Evolutionary conservation across 2,329 filamentous ascomycete genomes (phyloP).

Genomic region (Ceratocystis lukuohia): DNA sequence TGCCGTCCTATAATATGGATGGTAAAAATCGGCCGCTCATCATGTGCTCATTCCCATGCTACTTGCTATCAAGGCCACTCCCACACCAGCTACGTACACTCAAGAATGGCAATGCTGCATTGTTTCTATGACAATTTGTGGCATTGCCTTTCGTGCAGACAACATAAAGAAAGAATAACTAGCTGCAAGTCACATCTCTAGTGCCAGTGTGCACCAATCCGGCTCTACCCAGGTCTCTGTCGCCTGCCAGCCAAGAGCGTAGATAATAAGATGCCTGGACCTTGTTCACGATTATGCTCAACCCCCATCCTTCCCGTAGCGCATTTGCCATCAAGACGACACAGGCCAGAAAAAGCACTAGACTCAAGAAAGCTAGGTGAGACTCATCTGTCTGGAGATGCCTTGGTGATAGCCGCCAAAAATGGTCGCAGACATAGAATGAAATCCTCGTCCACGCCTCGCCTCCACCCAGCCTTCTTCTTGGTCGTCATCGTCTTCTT

Average conservation of each 20-base stretch:
- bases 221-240: neutral
- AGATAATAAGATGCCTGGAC: neutral
- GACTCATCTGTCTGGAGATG: too few species aligned
- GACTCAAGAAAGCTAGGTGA: neutral
- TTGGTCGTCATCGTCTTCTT: too few species aligned
- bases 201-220: neutral
- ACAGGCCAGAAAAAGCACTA: neutral
- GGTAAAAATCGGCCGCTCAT: too few species aligned
- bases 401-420: too few species aligned
- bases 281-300: neutral
- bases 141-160: too few species aligned
- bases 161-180: neutral
- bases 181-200: constrained; percentile 1
- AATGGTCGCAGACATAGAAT: too few species aligned
- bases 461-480: neutral
- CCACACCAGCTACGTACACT: too few species aligned
- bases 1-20: too few species aligned
- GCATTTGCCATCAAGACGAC: neutral
- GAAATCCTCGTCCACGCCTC: neutral
- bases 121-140: too few species aligned
- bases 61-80: too few species aligned
- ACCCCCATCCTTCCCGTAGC: constrained; percentile 1
- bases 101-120: too few species aligned
- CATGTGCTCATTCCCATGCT: too few species aligned
- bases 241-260: neutral